A percentile compares a stretch with the other conserved stretches of the same genome.
Conservation (phyloP, 2,329 filamentous ascomycete genomes). For the Botrytis fragariae region DNA sequence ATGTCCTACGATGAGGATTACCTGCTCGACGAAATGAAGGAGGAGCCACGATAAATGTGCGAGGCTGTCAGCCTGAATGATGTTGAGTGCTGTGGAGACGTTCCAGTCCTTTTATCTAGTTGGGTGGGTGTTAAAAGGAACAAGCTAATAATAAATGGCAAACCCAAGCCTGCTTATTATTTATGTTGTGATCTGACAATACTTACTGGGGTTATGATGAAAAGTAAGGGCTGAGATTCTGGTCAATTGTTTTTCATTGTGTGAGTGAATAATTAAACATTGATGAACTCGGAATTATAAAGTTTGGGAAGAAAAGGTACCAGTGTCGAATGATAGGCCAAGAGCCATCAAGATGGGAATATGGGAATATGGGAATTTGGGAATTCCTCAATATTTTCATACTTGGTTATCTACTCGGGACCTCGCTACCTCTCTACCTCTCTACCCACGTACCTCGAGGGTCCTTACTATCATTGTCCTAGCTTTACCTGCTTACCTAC, state of each 20-base stretch:
- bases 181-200: background rate
- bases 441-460: too few species aligned
- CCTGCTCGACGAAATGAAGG: constrained; percentile 25
- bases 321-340: background rate
- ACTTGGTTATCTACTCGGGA: too few species aligned
- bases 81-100: background rate
- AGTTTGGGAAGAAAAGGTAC: background rate
- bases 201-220: background rate
- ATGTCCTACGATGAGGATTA: constrained; percentile 11
- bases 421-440: too few species aligned
- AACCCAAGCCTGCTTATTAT: background rate
- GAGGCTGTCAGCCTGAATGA: constrained; percentile 1
- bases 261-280: background rate
- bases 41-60: constrained; percentile 20
- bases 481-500: background rate
- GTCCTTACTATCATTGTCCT: background rate
- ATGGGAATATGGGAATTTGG: background rate
- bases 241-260: background rate
- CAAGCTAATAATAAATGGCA: background rate
- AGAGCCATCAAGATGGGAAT: constrained; percentile 3
- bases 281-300: background rate
- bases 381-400: background rate
- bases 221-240: background rate
- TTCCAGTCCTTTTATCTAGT: constrained; percentile 5
- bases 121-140: background rate